Base-by-base conservation (phyloP, 2,329 filamentous ascomycete genomes). In the Xenosphaeropsis pyriputrescens region DNA sequence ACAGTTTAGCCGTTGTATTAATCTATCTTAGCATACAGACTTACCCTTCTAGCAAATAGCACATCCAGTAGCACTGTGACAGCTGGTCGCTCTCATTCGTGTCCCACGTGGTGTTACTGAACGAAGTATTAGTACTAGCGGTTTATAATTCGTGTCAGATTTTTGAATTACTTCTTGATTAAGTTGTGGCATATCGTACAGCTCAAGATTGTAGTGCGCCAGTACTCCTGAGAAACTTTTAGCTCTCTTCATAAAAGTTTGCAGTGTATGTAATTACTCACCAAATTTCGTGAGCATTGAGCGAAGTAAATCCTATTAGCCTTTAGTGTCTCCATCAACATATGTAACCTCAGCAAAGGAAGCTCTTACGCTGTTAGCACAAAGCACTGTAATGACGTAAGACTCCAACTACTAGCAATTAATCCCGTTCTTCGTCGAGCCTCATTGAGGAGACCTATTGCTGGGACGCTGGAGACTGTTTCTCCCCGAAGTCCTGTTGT, bases 251-350 rank as follows among this genome's bases (percentile, higher is more conserved):
- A n/a, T n/a, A n/a, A n/a, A n/a, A n/a, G n/a, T n/a, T n/a, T n/a
- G n/a, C n/a, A n/a, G n/a, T n/a, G n/a, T n/a, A n/a, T n/a, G 15
- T 22, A 15, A 6, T 14, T 16, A 14, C 32, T 9, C 18, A 39
- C 38, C 26, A 39, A 13, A 14, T 39, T 39, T 6, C 38, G 22
- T 11, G 38, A 39, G n/a, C 18, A 18, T 39, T 39, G 38, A n/a
- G 38, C 33, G 26, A 35, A 39, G 22, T 35, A 39, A 17, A 17
- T 15, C 14, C 30, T 32, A 17, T 15, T 32, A 3, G 6, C 14
- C 2, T 6, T 15, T 14, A 15, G 14, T 15, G 12, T 7, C 4
- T 32, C 30, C 12, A 11, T 15, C 6, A 5, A 32, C 8, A 8
- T n/a, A 13, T 34, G 14, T n/a, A 19, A 31, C 22, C 11, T n/a